Base-by-base conservation (phyloP, 176 grass and related monocot species). In the Carex parvula region DNA sequence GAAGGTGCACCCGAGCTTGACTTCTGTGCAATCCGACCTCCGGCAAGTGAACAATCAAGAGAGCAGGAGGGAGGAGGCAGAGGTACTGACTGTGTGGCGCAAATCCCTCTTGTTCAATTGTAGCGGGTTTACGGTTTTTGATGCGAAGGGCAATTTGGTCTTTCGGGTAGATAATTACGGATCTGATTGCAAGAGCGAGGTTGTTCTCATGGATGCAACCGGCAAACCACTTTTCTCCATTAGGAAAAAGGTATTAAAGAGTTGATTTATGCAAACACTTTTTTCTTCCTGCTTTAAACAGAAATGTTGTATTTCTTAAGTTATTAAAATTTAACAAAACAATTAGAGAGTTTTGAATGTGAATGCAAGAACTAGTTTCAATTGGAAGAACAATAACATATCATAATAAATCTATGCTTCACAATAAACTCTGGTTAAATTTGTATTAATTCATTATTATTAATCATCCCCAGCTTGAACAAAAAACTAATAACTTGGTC, bases 151-250 rank as follows among this genome's bases (percentile, higher is more conserved):
- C 58, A 37, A 89, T 72, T 90, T 97, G 88, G 87, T 88, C 58
- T 97, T 91, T 88, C 90, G 94, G 67, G 90, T 97, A 15, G 94
- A 97, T 73, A 87, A 87, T 83, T 94, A 94, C 79, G 92, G 57
- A 29, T 33, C 73, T 2, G 64, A 83, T 14, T 41, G 79, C 1
- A 87, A 84, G 53, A 67, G 79, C 46, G 92, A 92, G 84, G 80
- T 94, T 20, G 90, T 94, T 7, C 92, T 94, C 75, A 94, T 94
- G 92, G 90, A 90, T 84, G 83, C 46, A 21, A 66, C 44, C 0
- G 92, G 92, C 0, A 70, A 20, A 46, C 87, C 90, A 9, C 83
- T 90, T 11, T 84, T 94, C 46, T 90, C 88, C 84, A 29, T 94
- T 62, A 83, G 92, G 1, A 84, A 86, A 80, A 92, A 90, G 88